phyloP scores from a whole-genome alignment of 495 filamentous ascomycete genomes.

The Cercophora scortea region DNA sequence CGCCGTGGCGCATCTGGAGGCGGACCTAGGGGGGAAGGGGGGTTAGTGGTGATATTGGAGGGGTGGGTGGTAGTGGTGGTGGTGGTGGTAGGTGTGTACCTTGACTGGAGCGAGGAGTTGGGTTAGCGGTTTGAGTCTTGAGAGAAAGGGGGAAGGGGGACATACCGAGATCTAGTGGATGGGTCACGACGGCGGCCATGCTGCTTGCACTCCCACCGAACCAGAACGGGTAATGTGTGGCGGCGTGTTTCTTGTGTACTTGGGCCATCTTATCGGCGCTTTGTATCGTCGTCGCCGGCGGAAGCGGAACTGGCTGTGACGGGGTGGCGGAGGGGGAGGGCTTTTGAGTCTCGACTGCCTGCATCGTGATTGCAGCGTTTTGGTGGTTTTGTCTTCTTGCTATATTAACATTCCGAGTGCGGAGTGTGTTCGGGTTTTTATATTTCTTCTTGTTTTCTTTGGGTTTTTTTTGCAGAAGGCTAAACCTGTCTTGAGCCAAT shows the following conservation, averaged over 20 bases:
- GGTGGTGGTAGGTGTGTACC: conserved; percentile 7
- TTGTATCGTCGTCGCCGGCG: neutral
- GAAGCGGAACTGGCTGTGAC: neutral
- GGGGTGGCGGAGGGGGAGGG: neutral
- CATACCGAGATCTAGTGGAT: conserved; percentile 79
- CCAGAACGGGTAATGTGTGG: conserved; percentile 76
- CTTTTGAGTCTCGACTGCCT: conserved; percentile 2
- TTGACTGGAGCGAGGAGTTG: conserved; percentile 23
- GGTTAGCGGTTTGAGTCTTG: conserved; percentile 11
- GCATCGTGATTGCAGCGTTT: neutral
- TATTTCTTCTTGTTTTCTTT: neutral
- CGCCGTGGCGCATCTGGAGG: conserved; percentile 69
- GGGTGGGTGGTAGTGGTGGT: neutral
- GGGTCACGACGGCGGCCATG: conserved; percentile 82
- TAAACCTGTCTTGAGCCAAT: neutral
- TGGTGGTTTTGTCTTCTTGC: neutral
- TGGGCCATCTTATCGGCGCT: neutral
- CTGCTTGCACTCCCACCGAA: conserved; percentile 89
- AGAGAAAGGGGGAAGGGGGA: neutral
- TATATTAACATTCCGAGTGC: conserved; percentile 15
- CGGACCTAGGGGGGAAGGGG: conserved; percentile 56
- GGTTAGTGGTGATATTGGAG: conserved; percentile 2
- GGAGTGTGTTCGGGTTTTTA: neutral
- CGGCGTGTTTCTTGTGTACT: conserved; percentile 21
- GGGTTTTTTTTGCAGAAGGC: neutral